Percentiles rank a stretch among this genome's conserved stretches.
Conservation (phyloP, 768 basidiomycete genomes). For the Holtermanniella nyarrowii region DNA sequence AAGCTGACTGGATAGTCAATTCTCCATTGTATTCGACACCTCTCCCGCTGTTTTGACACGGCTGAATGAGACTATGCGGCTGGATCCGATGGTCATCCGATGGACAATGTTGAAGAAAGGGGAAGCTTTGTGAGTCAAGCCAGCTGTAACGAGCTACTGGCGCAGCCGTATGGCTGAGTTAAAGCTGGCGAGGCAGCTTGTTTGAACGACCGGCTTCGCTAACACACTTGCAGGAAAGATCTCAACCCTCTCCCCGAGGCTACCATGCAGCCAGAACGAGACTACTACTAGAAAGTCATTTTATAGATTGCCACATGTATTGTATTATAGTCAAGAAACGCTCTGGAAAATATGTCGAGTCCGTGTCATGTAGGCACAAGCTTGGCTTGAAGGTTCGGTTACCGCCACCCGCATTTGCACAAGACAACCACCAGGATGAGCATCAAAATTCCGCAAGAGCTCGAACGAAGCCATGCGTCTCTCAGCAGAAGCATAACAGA, state of each 20-base stretch:
- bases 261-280: not conserved
- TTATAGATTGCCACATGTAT: not conserved
- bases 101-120: constrained; percentile 38
- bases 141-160: too few species aligned
- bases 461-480: not conserved
- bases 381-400: too few species aligned
- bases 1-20: constrained; percentile 21
- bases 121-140: constrained; percentile 27
- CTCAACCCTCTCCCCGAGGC: not conserved
- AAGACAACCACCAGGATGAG: not conserved
- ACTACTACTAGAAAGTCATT: not conserved
- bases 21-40: constrained; percentile 35
- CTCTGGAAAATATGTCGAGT: too few species aligned
- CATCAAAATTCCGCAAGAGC: not conserved
- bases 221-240: not conserved
- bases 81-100: constrained; percentile 31
- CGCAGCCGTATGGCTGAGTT: too few species aligned
- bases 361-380: too few species aligned
- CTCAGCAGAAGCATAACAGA: not conserved
- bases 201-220: too few species aligned
- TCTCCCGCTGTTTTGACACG: constrained; percentile 31
- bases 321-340: too few species aligned
- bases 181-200: too few species aligned
- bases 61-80: constrained; percentile 28
- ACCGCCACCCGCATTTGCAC: too few species aligned